Conservation (phyloP, 257 asterid species). For the Solanum chilense region DNA sequence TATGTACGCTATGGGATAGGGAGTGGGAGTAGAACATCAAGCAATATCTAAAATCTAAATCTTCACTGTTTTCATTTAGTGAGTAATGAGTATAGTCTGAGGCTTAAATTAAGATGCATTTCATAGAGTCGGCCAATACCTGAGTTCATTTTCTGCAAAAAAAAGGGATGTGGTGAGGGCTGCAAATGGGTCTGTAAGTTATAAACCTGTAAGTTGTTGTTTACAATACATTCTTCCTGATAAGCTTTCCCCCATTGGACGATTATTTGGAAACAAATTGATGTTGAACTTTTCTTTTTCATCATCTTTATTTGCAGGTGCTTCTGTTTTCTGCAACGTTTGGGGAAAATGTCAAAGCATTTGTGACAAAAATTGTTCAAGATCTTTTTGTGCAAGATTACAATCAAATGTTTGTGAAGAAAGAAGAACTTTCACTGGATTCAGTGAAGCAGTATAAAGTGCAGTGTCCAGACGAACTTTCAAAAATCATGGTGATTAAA, state of each 20-base stretch:
- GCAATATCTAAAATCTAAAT: neutral
- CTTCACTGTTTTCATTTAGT: neutral
- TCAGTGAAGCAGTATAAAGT: slow-evolving; percentile 63
- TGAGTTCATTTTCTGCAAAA: neutral
- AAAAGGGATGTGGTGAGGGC: neutral
- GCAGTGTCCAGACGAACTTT: slow-evolving; percentile 76
- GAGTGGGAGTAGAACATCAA: neutral
- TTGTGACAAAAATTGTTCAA: slow-evolving; percentile 34
- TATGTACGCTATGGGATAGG: neutral
- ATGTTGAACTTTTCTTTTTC: neutral
- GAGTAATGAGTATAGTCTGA: neutral
- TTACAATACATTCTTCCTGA: neutral
- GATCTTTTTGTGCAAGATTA: slow-evolving; percentile 44
- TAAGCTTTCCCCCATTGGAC: neutral
- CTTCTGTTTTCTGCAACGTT: slow-evolving; percentile 57
- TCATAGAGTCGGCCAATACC: neutral
- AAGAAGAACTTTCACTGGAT: slow-evolving; percentile 37
- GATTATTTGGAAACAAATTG: neutral
- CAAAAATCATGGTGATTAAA: slow-evolving; percentile 62
- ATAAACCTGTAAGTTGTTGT: neutral
- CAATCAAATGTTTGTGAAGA: slow-evolving; percentile 64
- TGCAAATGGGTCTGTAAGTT: neutral
- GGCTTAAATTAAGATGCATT: neutral
- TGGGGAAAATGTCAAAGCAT: slow-evolving; percentile 62
- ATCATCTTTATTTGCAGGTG: slow-evolving; percentile 17